Percentiles rank a stretch among this genome's conserved stretches.
Conservation (phyloP, 108 stramenopile genomes). For the Cylindrotheca closterium region DNA sequence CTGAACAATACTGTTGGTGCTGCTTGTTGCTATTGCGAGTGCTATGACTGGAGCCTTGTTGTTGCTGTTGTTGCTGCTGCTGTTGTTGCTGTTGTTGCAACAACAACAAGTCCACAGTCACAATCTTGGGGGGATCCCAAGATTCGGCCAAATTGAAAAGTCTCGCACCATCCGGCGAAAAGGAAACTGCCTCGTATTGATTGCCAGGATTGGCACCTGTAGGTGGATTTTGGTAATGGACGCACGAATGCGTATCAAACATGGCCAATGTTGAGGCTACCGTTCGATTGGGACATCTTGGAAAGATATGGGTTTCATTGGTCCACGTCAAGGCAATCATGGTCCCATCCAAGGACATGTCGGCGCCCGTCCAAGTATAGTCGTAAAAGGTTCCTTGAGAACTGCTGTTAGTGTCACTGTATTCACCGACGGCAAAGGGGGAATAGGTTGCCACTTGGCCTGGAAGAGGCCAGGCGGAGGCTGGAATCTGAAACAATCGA, state of each 20-base stretch:
- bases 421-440: not conserved
- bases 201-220: not conserved
- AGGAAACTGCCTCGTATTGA: not conserved
- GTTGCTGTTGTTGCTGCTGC: no score
- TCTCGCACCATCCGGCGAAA: not conserved
- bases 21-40: no score
- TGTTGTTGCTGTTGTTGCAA: no score
- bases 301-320: not conserved
- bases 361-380: slow-evolving; percentile 4
- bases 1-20: no score
- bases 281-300: not conserved
- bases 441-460: not conserved
- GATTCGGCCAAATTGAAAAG: not conserved
- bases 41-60: no score
- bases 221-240: not conserved
- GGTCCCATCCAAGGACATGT: slow-evolving; percentile 1
- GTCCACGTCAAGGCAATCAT: not conserved
- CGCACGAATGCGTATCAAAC: not conserved
- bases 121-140: not conserved
- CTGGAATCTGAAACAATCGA: not conserved
- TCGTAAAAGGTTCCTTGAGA: not conserved
- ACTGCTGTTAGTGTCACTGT: not conserved
- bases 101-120: not conserved
- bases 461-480: not conserved
- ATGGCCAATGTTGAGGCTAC: not conserved